Base-by-base conservation (phyloP, 495 filamentous ascomycete genomes). In the Penicillium manginii region DNA sequence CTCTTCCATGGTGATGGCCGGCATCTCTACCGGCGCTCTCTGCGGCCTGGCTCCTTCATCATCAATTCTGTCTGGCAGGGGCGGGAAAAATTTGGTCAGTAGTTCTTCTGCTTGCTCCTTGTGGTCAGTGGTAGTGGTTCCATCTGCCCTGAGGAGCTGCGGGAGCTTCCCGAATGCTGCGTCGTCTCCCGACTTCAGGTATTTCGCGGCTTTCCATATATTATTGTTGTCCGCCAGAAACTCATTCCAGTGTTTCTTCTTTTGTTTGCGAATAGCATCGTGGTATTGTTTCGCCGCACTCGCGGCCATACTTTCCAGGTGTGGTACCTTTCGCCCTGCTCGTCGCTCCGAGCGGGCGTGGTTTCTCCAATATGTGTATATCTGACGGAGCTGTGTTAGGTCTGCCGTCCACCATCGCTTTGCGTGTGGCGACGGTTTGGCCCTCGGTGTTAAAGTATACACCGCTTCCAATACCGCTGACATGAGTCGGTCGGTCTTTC, bases 191-290 rank as follows among this genome's bases (percentile, higher is more conserved):
- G 61, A 67, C 19, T 64, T 57, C 23, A 67, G 61, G 40, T 64
- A 67, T 26, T 47, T 55, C 11, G 62, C 59, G 46, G 62, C 62
- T 60, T 68, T 63, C 66, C 46, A 68, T 26, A 68, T 65, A 14
- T 65, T 65, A 31, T 65, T 53, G 52, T 65, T 65, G 39, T 63
- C 55, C n/a, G 50, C 50, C 17, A 68, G 60, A 53, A 65, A 68
- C 21, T 65, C 43, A 31, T 65, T 63, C 66, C 49, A 68, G 57
- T 68, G 49, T 51, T 63, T 63, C 40, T 61, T 63, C 54, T 65
- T 65, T 61, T 68, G 55, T 48, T 68, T 39, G 14, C 62, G 47
- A 50, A 67, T 67, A 17, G 61, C 55, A 43, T 64, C 46, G 18
- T 67, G 50, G 50, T 62, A 66, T 60, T 62, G 60, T 39, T 66